Percentiles rank a stretch among this genome's conserved stretches.
Conservation (phyloP, 2,329 filamentous ascomycete genomes). For the Colletotrichum ledebouriae region DNA sequence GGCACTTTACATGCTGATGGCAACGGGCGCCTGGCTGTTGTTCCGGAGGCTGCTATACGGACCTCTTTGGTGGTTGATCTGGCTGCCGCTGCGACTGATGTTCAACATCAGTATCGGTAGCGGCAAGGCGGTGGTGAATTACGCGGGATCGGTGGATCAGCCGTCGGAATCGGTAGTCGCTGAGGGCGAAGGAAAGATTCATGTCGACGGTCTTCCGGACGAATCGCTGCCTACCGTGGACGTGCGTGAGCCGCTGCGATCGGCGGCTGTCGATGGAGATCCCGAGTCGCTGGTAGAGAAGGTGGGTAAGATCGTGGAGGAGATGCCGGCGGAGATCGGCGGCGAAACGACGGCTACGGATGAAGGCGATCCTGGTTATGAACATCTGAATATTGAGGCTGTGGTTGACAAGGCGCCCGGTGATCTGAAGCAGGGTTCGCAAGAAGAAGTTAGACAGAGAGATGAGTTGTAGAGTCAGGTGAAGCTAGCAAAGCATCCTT, state of each 20-base stretch:
- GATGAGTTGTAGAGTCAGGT: constrained; percentile 34
- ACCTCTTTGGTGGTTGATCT: constrained; percentile 89
- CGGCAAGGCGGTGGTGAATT: constrained; percentile 63
- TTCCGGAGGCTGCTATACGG: constrained; percentile 90
- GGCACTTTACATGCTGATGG: constrained; percentile 83
- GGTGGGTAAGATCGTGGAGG: constrained; percentile 66
- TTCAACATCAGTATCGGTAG: constrained; percentile 71
- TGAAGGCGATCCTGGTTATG: constrained; percentile 9
- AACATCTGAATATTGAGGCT: constrained; percentile 46
- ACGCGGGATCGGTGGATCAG: constrained; percentile 43
- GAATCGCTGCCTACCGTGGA: constrained; percentile 64
- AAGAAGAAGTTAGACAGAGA: constrained; percentile 36
- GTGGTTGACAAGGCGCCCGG: constrained; percentile 41
- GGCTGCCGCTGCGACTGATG: constrained; percentile 80
- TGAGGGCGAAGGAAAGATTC: constrained; percentile 48
- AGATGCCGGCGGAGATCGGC: constrained; percentile 41
- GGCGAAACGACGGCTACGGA: constrained; percentile 21
- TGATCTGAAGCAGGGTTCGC: constrained; percentile 45
- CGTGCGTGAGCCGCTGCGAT: constrained; percentile 52
- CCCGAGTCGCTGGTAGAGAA: constrained; percentile 63
- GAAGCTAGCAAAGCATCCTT: constrained; percentile 1
- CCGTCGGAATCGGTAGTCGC: constrained; percentile 44
- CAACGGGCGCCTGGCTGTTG: constrained; percentile 85
- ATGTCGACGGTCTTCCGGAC: constrained; percentile 54
- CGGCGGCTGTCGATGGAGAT: constrained; percentile 46